Percentiles rank a stretch among this genome's conserved stretches.
Evolutionary conservation across 164 flowering plant genomes (phyloP).

Genomic region (Magnolia changhungtana): DNA sequence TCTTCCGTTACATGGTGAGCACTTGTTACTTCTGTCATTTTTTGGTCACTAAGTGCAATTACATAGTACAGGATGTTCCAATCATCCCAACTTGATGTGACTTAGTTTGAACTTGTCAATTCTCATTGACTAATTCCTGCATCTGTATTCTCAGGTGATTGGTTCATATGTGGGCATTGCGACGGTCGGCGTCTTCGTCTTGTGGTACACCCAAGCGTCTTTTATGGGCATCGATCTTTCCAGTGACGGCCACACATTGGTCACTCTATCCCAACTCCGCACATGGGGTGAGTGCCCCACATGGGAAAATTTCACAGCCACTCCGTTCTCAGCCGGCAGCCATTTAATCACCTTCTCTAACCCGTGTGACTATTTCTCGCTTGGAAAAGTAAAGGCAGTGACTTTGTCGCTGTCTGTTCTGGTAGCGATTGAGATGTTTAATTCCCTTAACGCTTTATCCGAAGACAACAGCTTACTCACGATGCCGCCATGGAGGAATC

Average conservation of each 20-base stretch:
- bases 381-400: slow-evolving; percentile 86
- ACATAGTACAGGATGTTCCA: too few relatives aligned
- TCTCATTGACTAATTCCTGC: not conserved
- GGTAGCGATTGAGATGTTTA: slow-evolving; percentile 93
- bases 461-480: slow-evolving; percentile 78
- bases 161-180: slow-evolving; percentile 90
- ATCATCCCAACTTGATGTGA: too few relatives aligned
- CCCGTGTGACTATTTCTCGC: slow-evolving; percentile 82
- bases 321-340: slow-evolving; percentile 54
- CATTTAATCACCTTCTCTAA: slow-evolving; percentile 49
- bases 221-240: slow-evolving; percentile 73
- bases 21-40: not conserved
- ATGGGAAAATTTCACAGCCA: slow-evolving; percentile 66
- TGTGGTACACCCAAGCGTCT: slow-evolving; percentile 84
- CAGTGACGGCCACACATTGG: slow-evolving; percentile 76
- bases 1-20: slow-evolving; percentile 80
- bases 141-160: slow-evolving; percentile 52
- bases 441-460: slow-evolving; percentile 84
- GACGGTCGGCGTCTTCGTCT: slow-evolving; percentile 75
- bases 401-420: slow-evolving; percentile 83
- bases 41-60: too few relatives aligned
- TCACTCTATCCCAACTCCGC: slow-evolving; percentile 68
- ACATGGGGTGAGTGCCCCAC: slow-evolving; percentile 72
- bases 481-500: slow-evolving; percentile 94
- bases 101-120: not conserved